Base-by-base conservation (phyloP, 441 rosid species). In the Pelargonium citronellum region DNA sequence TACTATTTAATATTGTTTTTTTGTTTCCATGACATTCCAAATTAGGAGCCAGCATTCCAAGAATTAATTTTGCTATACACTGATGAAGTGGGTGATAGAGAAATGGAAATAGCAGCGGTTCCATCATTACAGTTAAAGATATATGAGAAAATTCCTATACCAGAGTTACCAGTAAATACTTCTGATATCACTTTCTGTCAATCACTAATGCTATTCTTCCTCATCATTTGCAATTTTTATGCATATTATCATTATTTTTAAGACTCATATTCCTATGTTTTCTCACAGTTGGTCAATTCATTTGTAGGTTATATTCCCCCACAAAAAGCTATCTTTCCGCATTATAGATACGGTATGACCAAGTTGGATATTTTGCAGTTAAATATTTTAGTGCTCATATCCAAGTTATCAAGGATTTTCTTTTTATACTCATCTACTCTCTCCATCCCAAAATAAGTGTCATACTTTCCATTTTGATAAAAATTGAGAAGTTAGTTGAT, bases 311-410 rank as follows among this genome's bases (percentile, higher is more conserved):
- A 78, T 91, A 79, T 94, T 94, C 70, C 99, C 99, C 79, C 89
- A 94, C 82, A 94, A 87, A 83, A 91, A 91, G 88, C 87, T 94
- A 66, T 94, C 93, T 71, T 94, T 94, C 81, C 96, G 97, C 72
- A 86, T 94, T 79, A 85, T 94, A 68, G 99, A 94, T 89, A 89
- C 96, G 79, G 99, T 94, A 88, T 78, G 86, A 71, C 43, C 69
- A 69, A 67, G 37, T 73, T 66, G 46, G 73, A 71, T 66, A 67
- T 46, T 47, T 67, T 5, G 64, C 47, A 11, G 2, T 64, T 68
- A 17, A 24, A 30, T 22, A 39, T 53, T 72, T 37, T 27, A 68
- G 55, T 61, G 13, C 39, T 67, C 49, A 20, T 22, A 24, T 5
- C 7, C 51, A 7, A 22, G 3, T 4, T 64, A 1, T 47, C 37